Evolutionary conservation across 768 basidiomycete genomes (phyloP).

Genomic region (Tephrocybe sp.): DNA sequence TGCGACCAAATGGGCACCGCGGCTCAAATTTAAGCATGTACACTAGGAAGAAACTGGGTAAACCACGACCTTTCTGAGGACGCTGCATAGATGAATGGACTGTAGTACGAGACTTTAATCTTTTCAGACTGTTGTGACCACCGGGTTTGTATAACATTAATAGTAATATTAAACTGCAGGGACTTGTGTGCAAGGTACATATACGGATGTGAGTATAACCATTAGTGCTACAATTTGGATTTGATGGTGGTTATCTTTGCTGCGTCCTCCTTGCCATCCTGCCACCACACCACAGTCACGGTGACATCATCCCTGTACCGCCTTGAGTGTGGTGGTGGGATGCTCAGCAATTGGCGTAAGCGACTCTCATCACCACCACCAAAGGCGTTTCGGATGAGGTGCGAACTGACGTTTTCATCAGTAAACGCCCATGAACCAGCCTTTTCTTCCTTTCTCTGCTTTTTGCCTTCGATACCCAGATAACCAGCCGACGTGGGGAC

Average conservation of each 20-base stretch:
- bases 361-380: slow-evolving; percentile 71
- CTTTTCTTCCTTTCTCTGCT: slow-evolving; percentile 35
- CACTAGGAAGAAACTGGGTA: slow-evolving; percentile 4
- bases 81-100: neutral
- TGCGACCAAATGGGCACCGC: slow-evolving; percentile 5
- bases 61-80: slow-evolving; percentile 18
- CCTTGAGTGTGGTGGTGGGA: slow-evolving; percentile 78
- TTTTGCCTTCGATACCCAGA: slow-evolving; percentile 65
- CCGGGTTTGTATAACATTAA: slow-evolving; percentile 13
- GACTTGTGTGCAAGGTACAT: slow-evolving; percentile 1
- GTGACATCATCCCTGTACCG: slow-evolving; percentile 84
- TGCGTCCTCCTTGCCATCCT: slow-evolving; percentile 53
- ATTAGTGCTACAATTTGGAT: slow-evolving; percentile 42
- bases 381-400: slow-evolving; percentile 89
- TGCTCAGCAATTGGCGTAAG: slow-evolving; percentile 69
- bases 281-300: slow-evolving; percentile 86
- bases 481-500: slow-evolving; percentile 58
- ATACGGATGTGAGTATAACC: neutral
- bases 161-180: slow-evolving; percentile 9
- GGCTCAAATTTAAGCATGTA: slow-evolving; percentile 15
- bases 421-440: slow-evolving; percentile 73
- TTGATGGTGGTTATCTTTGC: slow-evolving; percentile 41
- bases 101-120: slow-evolving; percentile 6
- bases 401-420: slow-evolving; percentile 77
- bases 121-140: slow-evolving; percentile 2